A percentile compares a stretch with the other conserved stretches of the same genome.
phyloP scores from a whole-genome alignment of 495 filamentous ascomycete species.

The Annulohypoxylon stygium region DNA sequence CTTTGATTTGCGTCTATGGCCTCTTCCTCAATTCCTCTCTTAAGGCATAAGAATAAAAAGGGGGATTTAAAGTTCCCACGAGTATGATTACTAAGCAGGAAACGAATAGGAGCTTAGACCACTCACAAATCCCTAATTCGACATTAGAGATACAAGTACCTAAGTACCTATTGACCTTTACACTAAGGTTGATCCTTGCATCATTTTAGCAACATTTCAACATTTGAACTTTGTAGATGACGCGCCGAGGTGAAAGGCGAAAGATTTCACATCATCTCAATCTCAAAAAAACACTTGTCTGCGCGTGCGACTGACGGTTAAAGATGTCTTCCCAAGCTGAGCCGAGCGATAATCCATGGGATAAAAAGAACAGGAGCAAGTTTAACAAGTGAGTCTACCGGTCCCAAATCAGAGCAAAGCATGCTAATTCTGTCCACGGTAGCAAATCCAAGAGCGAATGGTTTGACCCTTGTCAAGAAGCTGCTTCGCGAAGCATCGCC shows the following conservation, averaged over 20 bases:
- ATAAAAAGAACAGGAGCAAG: constrained; percentile 58
- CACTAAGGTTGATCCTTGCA: not conserved
- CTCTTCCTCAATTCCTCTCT: no score
- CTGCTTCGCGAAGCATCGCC: constrained; percentile 84
- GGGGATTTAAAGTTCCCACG: not conserved
- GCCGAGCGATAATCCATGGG: constrained; percentile 52
- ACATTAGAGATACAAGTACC: not conserved
- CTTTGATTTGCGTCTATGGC: no score
- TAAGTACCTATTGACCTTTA: not conserved
- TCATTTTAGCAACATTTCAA: no score
- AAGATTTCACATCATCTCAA: constrained; percentile 20
- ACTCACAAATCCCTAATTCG: not conserved
- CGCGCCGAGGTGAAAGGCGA: constrained; percentile 5
- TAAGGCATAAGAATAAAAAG: not conserved
- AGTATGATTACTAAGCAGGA: not conserved
- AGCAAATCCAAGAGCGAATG: constrained; percentile 89
- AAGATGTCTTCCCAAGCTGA: constrained; percentile 48
- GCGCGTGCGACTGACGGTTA: constrained; percentile 14
- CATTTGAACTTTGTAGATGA: not conserved
- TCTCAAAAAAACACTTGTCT: not conserved
- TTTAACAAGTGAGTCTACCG: constrained; percentile 56
- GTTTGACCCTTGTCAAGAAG: constrained; percentile 94
- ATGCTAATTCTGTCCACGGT: constrained; percentile 14
- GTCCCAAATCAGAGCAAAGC: not conserved
- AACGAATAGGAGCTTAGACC: not conserved